These are phyloP conservation scores for Camelina neglecta DNA, from an alignment of 345 rosid genomes.

Conservation along the genomic window DNA sequence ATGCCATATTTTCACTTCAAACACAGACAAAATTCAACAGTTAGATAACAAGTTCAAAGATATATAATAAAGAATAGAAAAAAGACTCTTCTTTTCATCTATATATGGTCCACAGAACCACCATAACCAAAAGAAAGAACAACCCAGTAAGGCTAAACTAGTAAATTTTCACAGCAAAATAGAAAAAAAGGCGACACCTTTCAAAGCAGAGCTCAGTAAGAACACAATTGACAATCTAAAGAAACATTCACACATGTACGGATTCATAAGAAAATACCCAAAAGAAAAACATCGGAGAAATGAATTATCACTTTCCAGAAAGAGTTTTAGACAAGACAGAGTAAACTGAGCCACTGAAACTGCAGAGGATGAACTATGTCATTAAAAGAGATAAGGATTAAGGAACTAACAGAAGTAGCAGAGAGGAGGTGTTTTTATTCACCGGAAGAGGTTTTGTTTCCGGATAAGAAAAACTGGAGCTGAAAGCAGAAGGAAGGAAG, in stretches of 20 bases:
- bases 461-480: constrained; percentile 30
- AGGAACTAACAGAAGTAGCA: constrained; percentile 26
- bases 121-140: neutral
- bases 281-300: neutral
- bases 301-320: neutral
- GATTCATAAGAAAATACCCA: neutral
- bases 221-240: neutral
- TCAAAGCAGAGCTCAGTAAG: neutral
- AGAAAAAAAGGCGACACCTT: constrained; percentile 30
- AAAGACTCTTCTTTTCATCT: neutral
- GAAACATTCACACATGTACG: neutral
- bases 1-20: constrained; percentile 61
- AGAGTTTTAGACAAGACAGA: neutral
- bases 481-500: neutral
- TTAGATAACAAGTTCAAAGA: constrained; percentile 12
- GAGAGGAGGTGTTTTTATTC: neutral
- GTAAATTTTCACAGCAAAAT: neutral
- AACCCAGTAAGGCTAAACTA: neutral
- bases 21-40: constrained; percentile 29
- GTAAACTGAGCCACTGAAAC: neutral
- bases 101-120: neutral
- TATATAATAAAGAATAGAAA: neutral
- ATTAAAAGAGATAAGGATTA: neutral
- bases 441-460: constrained; percentile 22
- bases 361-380: neutral